Conservation (phyloP, 2,329 filamentous ascomycete species). For the Aspergillus costaricaensis region DNA sequence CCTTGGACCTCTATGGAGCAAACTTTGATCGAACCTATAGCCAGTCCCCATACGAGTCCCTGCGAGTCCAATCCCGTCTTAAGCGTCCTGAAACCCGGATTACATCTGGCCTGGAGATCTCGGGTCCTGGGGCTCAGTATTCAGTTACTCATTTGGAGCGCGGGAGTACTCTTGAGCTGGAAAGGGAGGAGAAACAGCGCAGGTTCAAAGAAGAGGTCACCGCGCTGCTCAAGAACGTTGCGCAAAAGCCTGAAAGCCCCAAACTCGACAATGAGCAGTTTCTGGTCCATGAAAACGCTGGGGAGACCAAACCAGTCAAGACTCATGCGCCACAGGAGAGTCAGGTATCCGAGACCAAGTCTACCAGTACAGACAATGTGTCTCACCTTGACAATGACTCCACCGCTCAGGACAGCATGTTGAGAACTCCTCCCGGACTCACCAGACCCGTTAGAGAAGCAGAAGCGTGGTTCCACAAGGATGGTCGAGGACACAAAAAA, state of each 20-base stretch:
- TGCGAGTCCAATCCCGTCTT: not conserved
- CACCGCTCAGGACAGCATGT: not conserved
- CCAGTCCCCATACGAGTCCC: conserved; percentile 16
- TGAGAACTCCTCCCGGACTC: conserved; percentile 22
- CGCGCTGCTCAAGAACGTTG: conserved; percentile 5
- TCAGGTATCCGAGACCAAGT: not conserved
- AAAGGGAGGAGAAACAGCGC: not conserved
- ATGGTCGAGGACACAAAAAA: conserved; percentile 18
- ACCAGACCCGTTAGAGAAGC: conserved; percentile 20
- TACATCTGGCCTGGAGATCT: conserved; percentile 3
- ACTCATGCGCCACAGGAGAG: not conserved
- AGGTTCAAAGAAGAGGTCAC: conserved; percentile 14
- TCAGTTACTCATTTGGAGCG: not conserved
- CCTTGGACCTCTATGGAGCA: conserved; percentile 11
- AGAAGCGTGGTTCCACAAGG: conserved; percentile 27
- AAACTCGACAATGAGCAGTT: not conserved
- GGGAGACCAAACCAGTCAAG: not conserved
- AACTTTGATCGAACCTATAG: conserved; percentile 13
- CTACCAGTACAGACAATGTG: not conserved
- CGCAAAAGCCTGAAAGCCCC: conserved; percentile 4
- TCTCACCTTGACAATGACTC: not conserved
- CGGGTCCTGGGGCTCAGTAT: not conserved
- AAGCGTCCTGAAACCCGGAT: not conserved
- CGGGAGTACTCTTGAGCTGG: not conserved
- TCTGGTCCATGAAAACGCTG: not conserved